Conservation (phyloP, 306 rosid genomes). For the Senna tora region DNA sequence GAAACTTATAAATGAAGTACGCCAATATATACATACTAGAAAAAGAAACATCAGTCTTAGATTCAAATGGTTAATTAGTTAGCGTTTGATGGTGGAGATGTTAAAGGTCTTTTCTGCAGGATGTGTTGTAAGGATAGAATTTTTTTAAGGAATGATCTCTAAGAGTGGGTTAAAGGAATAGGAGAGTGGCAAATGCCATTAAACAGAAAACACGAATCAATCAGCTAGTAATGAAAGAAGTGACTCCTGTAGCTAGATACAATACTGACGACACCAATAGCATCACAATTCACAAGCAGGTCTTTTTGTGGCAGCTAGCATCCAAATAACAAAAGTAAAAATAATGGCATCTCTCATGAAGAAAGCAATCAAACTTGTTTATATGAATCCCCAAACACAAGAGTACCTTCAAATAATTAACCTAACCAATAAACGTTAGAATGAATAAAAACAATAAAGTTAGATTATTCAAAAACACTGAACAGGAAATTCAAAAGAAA, state of each 20-base stretch:
- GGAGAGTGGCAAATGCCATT: too few species aligned
- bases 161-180: too few species aligned
- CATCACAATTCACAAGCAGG: constrained; percentile 2
- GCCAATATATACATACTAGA: too few species aligned
- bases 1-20: too few species aligned
- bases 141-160: too few species aligned
- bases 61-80: too few species aligned
- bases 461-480: background rate
- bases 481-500: constrained; percentile 5
- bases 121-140: too few species aligned
- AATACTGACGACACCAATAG: constrained; percentile 20
- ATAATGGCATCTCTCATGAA: constrained; percentile 6
- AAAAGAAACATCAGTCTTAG: too few species aligned
- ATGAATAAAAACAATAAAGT: background rate
- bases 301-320: background rate
- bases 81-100: too few species aligned
- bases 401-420: background rate
- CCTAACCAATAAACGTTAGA: background rate
- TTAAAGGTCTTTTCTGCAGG: too few species aligned
- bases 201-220: too few species aligned
- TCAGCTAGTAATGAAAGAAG: background rate
- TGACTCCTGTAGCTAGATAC: constrained; percentile 11
- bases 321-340: background rate
- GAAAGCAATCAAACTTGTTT: constrained; percentile 12
- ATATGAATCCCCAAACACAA: constrained; percentile 6